Evolutionary conservation across 179 eudicot species (phyloP).

Genomic region (Vitellaria paradoxa): DNA sequence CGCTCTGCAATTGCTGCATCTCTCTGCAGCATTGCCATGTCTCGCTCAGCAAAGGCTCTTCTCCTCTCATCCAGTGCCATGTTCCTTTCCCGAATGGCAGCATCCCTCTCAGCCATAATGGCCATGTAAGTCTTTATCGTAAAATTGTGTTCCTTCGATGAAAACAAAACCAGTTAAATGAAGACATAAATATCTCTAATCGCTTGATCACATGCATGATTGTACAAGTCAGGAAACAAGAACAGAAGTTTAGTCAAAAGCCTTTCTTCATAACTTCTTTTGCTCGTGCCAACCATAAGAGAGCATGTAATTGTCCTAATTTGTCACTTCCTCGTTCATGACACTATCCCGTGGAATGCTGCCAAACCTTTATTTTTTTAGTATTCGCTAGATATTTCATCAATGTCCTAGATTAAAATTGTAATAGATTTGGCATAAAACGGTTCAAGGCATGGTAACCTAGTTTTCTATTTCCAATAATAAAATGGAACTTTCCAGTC

Average conservation of each 20-base stretch:
- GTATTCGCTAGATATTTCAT: neutral
- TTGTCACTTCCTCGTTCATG: neutral
- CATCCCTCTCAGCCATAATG: constrained; percentile 91
- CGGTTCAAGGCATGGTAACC: neutral
- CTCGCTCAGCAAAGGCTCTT: constrained; percentile 82
- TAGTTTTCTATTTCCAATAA: constrained; percentile 5
- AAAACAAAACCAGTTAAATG: constrained; percentile 8
- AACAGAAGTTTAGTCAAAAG: neutral
- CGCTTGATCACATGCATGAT: neutral
- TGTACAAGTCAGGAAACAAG: neutral
- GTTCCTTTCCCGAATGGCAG: constrained; percentile 82
- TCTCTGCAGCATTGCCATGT: constrained; percentile 80
- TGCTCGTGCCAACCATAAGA: neutral
- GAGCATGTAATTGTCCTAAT: neutral
- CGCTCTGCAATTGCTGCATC: constrained; percentile 81
- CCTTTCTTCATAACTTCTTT: neutral
- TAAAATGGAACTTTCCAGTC: neutral
- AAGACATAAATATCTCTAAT: neutral
- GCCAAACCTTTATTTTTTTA: no score
- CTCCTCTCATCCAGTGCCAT: constrained; percentile 88
- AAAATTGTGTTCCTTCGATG: constrained; percentile 36
- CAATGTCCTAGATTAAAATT: neutral
- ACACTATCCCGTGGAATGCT: neutral
- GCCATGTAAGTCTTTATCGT: constrained; percentile 65
- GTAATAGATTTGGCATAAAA: neutral